Evolutionary conservation across 2,329 filamentous ascomycete species (phyloP), one percentile per base, ranked within the genome.

Genomic region (Aspergillus pseudonomiae): DNA sequence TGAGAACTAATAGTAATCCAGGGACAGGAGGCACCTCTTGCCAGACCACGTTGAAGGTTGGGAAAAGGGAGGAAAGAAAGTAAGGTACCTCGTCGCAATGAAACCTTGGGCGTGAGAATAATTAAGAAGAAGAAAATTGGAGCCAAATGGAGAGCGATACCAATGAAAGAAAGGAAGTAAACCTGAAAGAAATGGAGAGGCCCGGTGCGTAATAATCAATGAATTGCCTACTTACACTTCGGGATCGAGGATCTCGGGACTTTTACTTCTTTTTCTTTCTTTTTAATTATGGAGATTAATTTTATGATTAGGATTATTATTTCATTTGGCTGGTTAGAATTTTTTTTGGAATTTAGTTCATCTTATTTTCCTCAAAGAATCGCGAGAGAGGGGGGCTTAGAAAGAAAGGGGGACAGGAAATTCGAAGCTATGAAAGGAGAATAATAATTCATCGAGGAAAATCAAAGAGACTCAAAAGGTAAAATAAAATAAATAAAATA

Each of bases 91-190:
- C 32, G 50, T 57, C 57, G 41, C 53, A 34, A 67, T 36, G 52
- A 65, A 50, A 63, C 26, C 56, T 53, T 55, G 68, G 56, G 58
- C 65, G 66, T 63, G 61, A 70, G 66, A 70, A 72, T 58, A 61
- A 59, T 56, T 36, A 54, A 36, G 39, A 59, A 61, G 55, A 59
- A 57, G 52, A 54, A 67, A 64, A 70, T 10, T 55, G 52, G 52
- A 55, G 71, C 66, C 66, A 68, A 68, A 66, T 67, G 67, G 63
- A 68, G 65, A 63, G 48, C 46, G 24, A 52, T 52, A n/a, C 48
- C 48, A 52, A 52, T 52, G 48, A 52, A 60, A 60, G 60, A 57
- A 64, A 52, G 46, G 30, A 61, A 65, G 59, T 57, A 63, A 67
- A 63, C 63, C 57, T 62, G 66, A 65, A 69, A 64, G 65, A 63